Percentiles rank a stretch among this genome's conserved stretches.
Conservation (phyloP, 129 eudicot species). For the Smallanthus sonchifolius region DNA sequence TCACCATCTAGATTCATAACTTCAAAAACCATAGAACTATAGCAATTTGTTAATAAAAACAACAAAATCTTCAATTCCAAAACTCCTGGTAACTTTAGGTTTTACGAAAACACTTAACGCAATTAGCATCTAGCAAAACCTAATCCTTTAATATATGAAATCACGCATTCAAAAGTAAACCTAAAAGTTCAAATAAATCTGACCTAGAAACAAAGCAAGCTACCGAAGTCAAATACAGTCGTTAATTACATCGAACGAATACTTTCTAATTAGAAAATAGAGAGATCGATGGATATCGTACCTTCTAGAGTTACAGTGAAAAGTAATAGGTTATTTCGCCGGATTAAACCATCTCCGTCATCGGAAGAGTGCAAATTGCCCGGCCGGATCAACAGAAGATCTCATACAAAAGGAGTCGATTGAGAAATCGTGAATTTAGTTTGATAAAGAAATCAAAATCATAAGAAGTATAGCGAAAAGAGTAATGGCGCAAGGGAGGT, state of each 20-base stretch:
- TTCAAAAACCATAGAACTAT: background rate
- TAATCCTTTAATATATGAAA: background rate
- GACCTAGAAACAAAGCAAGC: background rate
- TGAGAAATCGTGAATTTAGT: background rate
- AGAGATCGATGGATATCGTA: conserved; percentile 14
- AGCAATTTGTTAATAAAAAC: background rate
- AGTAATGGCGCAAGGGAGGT: conserved; percentile 2
- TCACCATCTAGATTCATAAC: conserved; percentile 2
- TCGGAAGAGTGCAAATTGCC: background rate
- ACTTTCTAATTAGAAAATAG: background rate
- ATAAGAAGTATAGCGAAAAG: background rate
- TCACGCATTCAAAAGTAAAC: background rate
- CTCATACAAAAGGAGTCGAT: background rate
- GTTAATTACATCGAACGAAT: background rate
- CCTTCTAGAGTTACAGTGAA: conserved; percentile 8
- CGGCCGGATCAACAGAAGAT: background rate
- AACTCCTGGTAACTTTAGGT: background rate
- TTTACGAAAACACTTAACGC: background rate
- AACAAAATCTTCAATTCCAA: conserved; percentile 5
- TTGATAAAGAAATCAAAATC: background rate
- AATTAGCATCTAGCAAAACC: background rate
- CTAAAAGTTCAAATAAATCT: conserved; percentile 19
- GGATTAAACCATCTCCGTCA: conserved; percentile 16
- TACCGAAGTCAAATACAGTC: conserved; percentile 14
- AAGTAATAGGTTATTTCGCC: background rate